Base-by-base conservation (phyloP, 257 asterid species). In the Thymus quinquecostatus region DNA sequence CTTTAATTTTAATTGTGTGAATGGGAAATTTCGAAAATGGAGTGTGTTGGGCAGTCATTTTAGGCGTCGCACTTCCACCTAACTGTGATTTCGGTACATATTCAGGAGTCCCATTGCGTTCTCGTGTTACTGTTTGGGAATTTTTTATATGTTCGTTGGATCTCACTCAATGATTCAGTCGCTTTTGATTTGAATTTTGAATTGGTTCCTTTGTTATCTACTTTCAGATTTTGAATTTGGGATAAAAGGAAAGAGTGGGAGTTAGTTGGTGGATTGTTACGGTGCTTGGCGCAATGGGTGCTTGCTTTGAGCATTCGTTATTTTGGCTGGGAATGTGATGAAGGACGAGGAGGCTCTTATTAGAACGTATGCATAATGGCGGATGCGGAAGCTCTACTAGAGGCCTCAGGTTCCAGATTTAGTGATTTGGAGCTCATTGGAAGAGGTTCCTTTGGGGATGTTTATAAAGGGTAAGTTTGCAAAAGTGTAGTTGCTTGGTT, bases 361-460 rank as follows among this genome's bases (percentile, higher is more conserved):
- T 34, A 8, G 57, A 60, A 48, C 64, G 54, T 58, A 60, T 28
- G 64, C 72, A 45, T 32, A 54, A 94, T 94, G 98, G 86, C 82
- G 33, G 98, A 95, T 79, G 91, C 90, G 13, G 95, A 85, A 8
- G 88, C 85, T 69, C 84, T 95, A 30, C 38, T 95, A 40, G 99
- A 92, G 84, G 95, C 95, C 60, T 83, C 93, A 3, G 97, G 96
- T 9, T 80, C 91, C 72, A 89, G 99, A 85, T 95, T 92, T 82
- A 81, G 84, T 77, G 82, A 88, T 75, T 79, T 95, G 86, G 99
- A 92, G 84, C 96, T 95, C 56, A 95, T 95, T 57, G 98, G 98
- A 30, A 85, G 96, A 88, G 99, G 99, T 53, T 95, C 99, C 0
- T 95, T 95, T 63, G 99, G 99, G 11, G 98, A 95, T 73, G 99